Conservation (phyloP, 1,284 basidiomycete species). For the Testicularia cyperi region DNA sequence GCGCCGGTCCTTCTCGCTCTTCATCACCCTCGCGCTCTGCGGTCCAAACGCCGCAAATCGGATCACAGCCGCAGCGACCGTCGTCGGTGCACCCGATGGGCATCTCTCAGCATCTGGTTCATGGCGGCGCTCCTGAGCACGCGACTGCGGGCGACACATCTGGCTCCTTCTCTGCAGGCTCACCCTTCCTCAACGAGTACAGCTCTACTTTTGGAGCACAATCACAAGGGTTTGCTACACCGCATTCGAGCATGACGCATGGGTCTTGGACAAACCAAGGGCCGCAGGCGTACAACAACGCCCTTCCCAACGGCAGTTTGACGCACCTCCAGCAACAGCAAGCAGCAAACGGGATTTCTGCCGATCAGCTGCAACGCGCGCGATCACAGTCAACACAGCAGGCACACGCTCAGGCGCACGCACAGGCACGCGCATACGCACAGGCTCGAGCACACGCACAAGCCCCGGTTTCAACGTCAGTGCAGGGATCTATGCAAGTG, state of each 20-base stretch:
- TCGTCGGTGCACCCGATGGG: constrained; percentile 8
- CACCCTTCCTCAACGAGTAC: not conserved
- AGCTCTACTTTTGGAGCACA: not conserved
- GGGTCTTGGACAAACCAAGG: constrained; percentile 16
- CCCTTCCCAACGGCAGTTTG: too few species aligned
- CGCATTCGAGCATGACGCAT: not conserved
- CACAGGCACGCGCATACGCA: too few species aligned
- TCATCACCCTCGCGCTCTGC: constrained; percentile 25
- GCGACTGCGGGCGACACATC: not conserved
- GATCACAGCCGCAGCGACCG: too few species aligned
- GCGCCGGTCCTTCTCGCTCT: constrained; percentile 31
- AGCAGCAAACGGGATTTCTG: too few species aligned
- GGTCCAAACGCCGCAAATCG: not conserved
- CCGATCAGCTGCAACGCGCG: constrained; percentile 7
- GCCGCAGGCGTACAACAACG: constrained; percentile 1
- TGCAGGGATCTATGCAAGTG: too few species aligned
- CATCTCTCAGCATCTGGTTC: constrained; percentile 8
- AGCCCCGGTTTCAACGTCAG: too few species aligned
- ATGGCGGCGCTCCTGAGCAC: not conserved
- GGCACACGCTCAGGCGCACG: constrained; percentile 14
- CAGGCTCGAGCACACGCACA: too few species aligned
- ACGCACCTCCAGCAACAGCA: too few species aligned
- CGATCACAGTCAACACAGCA: constrained; percentile 12
- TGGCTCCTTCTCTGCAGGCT: too few species aligned
- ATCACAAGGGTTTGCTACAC: not conserved